Evolutionary conservation across 257 asterid species (phyloP), one percentile per base, ranked within the genome.

Genomic region (Przewalskia tangutica): DNA sequence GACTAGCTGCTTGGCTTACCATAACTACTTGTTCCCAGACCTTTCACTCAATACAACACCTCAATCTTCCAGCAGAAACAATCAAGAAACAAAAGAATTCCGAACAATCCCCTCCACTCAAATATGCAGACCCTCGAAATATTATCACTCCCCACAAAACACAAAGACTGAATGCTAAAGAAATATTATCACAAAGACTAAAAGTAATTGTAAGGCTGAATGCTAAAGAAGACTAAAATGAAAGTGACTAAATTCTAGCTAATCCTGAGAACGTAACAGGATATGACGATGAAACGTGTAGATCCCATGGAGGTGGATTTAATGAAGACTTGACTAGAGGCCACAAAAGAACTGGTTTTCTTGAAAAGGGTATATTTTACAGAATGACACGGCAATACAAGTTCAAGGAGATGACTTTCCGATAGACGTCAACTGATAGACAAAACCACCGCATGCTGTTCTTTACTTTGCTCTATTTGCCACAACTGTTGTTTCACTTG

Each of bases 1-100:
- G 95, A 79, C 97, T 84, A 66, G 99, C 99, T 89, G 98, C 97
- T 92, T 95, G 99, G 93, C 97, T 77, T 84, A 95, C 99, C 99
- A 95, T 95, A 92, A 95, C 98, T 95, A 92, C 98, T 89, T 78
- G 40, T 79, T 83, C 92, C 95, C 89, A 85, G 83, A 86, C 89
- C 77, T 80, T 84, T 88, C 23, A 84, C 91, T 84, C 89, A 81
- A 90, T 81, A 40, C 55, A 84, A 78, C 85, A 84, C 90, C 82
- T 44, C 79, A 80, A 76, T 79, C 82, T 38, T 82, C 82, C 82
- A 55, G 60, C 63, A 81, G 58, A 81, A 38, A 80, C 81, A 79
- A 55, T 50, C 67, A 81, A 73, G 73, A 73, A 77, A 42, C 51
- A 16, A 82, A 58, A 56, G 81, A 34, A 81, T 27, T 70, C 82